Percentiles rank a stretch among this genome's conserved stretches.
Evolutionary conservation across 768 basidiomycete species (phyloP).

Genomic region (Trametes gibbosa): DNA sequence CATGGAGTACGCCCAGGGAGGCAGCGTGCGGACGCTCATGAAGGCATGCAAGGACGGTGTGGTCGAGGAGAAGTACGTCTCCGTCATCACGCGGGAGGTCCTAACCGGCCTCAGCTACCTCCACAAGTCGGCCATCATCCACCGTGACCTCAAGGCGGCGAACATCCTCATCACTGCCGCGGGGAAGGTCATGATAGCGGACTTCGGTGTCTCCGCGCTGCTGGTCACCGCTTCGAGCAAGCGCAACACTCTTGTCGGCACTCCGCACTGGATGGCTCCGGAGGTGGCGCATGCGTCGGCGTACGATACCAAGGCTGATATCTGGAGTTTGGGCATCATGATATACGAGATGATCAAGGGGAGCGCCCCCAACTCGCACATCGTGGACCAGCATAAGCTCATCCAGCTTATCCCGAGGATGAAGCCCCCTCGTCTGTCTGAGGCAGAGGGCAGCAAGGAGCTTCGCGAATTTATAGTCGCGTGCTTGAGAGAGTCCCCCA

Average conservation of each 20-base stretch:
- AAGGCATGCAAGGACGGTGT: slow-evolving; percentile 73
- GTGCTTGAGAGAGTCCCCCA: slow-evolving; percentile 79
- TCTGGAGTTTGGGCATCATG: slow-evolving; percentile 97
- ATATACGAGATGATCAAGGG: slow-evolving; percentile 96
- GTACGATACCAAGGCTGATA: slow-evolving; percentile 98
- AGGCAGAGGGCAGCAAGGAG: slow-evolving; percentile 77
- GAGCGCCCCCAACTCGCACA: slow-evolving; percentile 88
- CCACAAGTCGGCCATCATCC: slow-evolving; percentile 92
- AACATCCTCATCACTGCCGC: slow-evolving; percentile 88
- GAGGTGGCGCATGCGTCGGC: slow-evolving; percentile 89
- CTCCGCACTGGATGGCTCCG: slow-evolving; percentile 99
- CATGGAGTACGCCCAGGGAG: slow-evolving; percentile 97
- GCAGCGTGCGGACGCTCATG: slow-evolving; percentile 91
- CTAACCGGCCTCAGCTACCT: slow-evolving; percentile 85
- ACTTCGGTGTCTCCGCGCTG: slow-evolving; percentile 97
- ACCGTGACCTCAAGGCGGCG: slow-evolving; percentile 97
- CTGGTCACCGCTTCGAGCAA: slow-evolving; percentile 83
- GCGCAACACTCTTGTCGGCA: slow-evolving; percentile 94
- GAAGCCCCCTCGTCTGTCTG: slow-evolving; percentile 76
- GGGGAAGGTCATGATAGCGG: slow-evolving; percentile 93
- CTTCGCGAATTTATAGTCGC: slow-evolving; percentile 85
- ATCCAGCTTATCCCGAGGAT: slow-evolving; percentile 87
- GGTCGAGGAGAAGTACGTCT: slow-evolving; percentile 87
- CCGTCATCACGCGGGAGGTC: slow-evolving; percentile 86
- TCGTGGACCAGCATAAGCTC: slow-evolving; percentile 77